phyloP scores from a whole-genome alignment of 345 rosid genomes.

The Brassica cretica region DNA sequence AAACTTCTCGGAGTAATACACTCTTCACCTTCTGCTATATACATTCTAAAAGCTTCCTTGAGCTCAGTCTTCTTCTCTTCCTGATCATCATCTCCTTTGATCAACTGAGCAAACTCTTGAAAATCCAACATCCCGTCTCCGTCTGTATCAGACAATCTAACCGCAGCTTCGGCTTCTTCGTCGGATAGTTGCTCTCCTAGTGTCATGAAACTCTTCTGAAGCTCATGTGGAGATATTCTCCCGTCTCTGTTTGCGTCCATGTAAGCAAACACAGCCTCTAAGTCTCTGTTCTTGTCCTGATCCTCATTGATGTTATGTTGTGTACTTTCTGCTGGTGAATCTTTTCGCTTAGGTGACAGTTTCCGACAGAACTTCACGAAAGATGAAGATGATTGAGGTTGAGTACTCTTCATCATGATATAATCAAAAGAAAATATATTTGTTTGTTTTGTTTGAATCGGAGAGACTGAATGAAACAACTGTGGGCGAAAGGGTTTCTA shows the following conservation, averaged over 20 bases:
- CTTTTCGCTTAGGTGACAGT: constrained; percentile 17
- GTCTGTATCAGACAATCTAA: constrained; percentile 51
- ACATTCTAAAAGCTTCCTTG: constrained; percentile 60
- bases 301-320: neutral
- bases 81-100: constrained; percentile 41
- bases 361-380: constrained; percentile 21
- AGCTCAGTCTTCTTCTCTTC: constrained; percentile 52
- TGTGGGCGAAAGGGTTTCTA: neutral
- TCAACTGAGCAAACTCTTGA: constrained; percentile 53
- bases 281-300: constrained; percentile 22
- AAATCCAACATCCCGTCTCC: constrained; percentile 62
- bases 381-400: constrained; percentile 19
- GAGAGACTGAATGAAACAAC: constrained; percentile 14
- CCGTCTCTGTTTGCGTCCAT: constrained; percentile 67
- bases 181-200: constrained; percentile 50
- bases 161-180: constrained; percentile 59
- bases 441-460: neutral
- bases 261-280: constrained; percentile 51
- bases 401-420: constrained; percentile 25
- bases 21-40: constrained; percentile 52
- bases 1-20: constrained; percentile 62
- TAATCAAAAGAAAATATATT: no score
- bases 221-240: constrained; percentile 54
- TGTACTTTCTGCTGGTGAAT: neutral
- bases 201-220: constrained; percentile 48